phyloP scores from a whole-genome alignment of 2,329 filamentous ascomycete genomes.

The Xylaria sp. region DNA sequence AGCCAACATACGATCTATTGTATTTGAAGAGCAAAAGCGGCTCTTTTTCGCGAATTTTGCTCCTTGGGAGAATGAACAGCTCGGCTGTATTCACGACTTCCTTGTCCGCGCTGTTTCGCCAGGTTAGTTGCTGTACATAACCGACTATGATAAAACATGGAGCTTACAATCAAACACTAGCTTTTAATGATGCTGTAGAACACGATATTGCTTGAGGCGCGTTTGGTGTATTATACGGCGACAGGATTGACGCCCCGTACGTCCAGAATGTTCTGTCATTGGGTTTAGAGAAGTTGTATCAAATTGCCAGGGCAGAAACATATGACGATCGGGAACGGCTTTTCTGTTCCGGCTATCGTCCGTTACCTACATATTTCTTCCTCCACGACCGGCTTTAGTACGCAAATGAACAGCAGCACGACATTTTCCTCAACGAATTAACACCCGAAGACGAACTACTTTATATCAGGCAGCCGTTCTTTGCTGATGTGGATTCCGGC shows the following conservation, averaged over 20 bases:
- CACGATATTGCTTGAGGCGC: not conserved
- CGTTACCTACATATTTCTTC: not conserved
- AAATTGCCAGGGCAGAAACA: not conserved
- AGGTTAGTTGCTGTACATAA: too few relatives aligned
- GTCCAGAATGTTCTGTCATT: not conserved
- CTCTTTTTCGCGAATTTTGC: too few relatives aligned
- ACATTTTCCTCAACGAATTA: too few relatives aligned
- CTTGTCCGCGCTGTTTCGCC: too few relatives aligned
- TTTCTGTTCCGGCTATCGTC: not conserved
- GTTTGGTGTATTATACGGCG: not conserved
- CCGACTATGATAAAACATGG: too few relatives aligned
- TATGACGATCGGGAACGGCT: not conserved
- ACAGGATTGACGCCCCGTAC: not conserved
- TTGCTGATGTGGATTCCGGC: too few relatives aligned
- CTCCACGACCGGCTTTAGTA: not conserved
- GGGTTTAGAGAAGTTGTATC: not conserved
- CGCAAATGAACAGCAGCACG: not conserved
- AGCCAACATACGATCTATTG: not conserved
- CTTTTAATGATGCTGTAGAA: not conserved
- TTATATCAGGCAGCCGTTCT: too few relatives aligned
- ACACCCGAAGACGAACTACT: too few relatives aligned
- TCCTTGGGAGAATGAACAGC: too few relatives aligned
- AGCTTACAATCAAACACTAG: too few relatives aligned
- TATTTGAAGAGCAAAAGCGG: not conserved
- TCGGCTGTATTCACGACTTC: too few relatives aligned